Base-by-base conservation (phyloP, 495 filamentous ascomycete genomes). In the Thozetella sp. region DNA sequence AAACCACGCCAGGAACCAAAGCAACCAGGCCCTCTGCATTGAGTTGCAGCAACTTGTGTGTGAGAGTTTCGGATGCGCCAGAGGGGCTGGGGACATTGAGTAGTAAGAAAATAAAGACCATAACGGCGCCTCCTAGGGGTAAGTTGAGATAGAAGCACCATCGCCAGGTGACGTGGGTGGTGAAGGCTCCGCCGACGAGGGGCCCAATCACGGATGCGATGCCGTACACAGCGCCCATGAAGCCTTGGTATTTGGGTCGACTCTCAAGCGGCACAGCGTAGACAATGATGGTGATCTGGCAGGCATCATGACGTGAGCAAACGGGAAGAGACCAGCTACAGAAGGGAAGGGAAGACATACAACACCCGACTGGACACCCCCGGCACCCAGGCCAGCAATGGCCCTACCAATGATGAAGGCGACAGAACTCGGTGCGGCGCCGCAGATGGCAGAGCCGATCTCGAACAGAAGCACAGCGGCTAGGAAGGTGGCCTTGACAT, bases 121-220 rank as follows among this genome's bases (percentile, higher is more conserved):
- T 74, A 1, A 86, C 87, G 9, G 88, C 72, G 2, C 72, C 88
- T 11, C 90, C 90, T 50, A 92, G 72, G 1, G 88, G 88, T 22
- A 90, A 69, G 58, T 91, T 90, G 71, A 90, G 88, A 65, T 87
- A 91, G 70, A 93, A 92, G 66, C 88, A 92, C 89, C 89, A 91
- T 54, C 90, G 69, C 90, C 90, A 93, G 3, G 82, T 80, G 2
- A 85, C 70, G n/a, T 81, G 71, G 24, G 83, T 73, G 2, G 79
- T 83, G 58, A 84, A 83, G 9, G 70, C 78, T 50, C 81, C 82
- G 24, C 82, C 81, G 55, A 83, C 61, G 55, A 93, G 73, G 11
- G 89, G 89, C 3, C 90, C 90, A 51, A 86, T 78, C 13, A 91
- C 83, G 60, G 80, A 85, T 0, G 90, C 84, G 58, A 94, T 76